Conservation (phyloP, 306 rosid genomes). For the Ormosia emarginata region DNA sequence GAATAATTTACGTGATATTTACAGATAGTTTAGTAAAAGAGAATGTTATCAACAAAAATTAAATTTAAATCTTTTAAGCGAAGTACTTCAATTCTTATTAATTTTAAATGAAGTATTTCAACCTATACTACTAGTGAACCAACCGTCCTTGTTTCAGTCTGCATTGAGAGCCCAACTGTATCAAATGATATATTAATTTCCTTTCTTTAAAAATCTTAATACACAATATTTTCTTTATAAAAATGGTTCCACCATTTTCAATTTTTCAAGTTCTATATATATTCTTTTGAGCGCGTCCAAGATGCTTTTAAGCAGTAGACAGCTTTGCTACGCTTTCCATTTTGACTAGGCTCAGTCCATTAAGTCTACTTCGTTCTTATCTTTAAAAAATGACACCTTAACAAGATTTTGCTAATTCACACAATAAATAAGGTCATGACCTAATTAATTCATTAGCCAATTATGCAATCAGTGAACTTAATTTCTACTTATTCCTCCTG, state of each 20-base stretch:
- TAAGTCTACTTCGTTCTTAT: background rate
- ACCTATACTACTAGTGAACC: too few relatives aligned
- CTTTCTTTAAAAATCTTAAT: background rate
- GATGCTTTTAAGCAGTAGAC: background rate
- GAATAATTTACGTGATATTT: too few relatives aligned
- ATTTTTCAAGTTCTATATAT: background rate
- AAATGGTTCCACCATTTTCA: background rate
- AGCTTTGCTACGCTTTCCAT: background rate
- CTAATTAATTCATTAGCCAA: background rate
- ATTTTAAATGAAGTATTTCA: too few relatives aligned
- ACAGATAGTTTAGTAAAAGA: too few relatives aligned
- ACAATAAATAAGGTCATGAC: background rate
- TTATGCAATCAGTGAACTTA: background rate
- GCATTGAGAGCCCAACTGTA: too few relatives aligned
- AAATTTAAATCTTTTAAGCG: too few relatives aligned
- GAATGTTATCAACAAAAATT: too few relatives aligned
- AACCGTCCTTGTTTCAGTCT: too few relatives aligned
- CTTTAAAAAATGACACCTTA: background rate
- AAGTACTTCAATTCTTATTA: too few relatives aligned
- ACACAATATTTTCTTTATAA: background rate
- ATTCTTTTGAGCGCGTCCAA: too few relatives aligned
- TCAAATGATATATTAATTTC: background rate
- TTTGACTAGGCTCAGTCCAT: too few relatives aligned
- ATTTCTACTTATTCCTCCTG: background rate
- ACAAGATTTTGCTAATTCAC: background rate